phyloP scores from a whole-genome alignment of 805 yeast genomes.

The Myxozyma sirexii region DNA sequence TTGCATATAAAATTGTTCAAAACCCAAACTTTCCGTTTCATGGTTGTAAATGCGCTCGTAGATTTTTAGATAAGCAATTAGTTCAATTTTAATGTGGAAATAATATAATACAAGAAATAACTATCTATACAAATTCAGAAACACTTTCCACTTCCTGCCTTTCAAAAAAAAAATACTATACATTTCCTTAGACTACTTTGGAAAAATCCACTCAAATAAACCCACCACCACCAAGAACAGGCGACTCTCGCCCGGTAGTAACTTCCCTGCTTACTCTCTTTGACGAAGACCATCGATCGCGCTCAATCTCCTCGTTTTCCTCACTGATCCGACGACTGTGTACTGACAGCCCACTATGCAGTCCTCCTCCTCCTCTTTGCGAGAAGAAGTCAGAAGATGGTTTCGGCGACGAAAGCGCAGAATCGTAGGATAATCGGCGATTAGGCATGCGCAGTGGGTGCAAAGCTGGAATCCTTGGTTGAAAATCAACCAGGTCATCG shows the following conservation, averaged over 20 bases:
- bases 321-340: slow-evolving; percentile 24
- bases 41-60: background rate
- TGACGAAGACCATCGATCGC: background rate
- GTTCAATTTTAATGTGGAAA: too few relatives aligned
- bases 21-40: too few relatives aligned
- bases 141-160: too few relatives aligned
- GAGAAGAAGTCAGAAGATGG: slow-evolving; percentile 1
- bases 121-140: background rate
- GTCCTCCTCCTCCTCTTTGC: too few relatives aligned
- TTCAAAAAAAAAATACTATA: too few relatives aligned
- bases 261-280: slow-evolving; percentile 9
- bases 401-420: slow-evolving; percentile 3
- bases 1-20: background rate
- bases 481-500: background rate
- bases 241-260: slow-evolving; percentile 13
- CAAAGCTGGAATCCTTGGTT: slow-evolving; percentile 7
- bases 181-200: background rate
- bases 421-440: slow-evolving; percentile 9
- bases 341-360: background rate
- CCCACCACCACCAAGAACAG: slow-evolving; percentile 13
- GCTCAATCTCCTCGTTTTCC: slow-evolving; percentile 10
- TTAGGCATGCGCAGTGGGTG: background rate
- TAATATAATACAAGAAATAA: background rate
- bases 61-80: too few relatives aligned
- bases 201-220: slow-evolving; percentile 3